phyloP scores from a whole-genome alignment of 2,329 filamentous ascomycete species.

The Apiospora arundinis region DNA sequence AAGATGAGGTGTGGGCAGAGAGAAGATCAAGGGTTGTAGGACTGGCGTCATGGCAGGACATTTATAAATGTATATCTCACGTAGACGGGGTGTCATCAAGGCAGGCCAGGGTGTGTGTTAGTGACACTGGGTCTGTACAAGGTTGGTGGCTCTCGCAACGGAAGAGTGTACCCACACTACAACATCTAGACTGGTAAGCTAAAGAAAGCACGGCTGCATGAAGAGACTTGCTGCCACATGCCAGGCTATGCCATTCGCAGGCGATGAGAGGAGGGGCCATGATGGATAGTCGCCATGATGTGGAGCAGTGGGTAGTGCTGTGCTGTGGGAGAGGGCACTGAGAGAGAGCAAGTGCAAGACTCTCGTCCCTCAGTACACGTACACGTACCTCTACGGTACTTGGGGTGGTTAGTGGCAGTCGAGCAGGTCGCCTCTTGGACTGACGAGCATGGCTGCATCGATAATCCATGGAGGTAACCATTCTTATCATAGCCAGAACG shows the following conservation, averaged over 20 bases:
- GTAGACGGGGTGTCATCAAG: slow-evolving; percentile 23
- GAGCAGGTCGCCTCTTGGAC: slow-evolving; percentile 8
- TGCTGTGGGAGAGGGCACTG: not conserved
- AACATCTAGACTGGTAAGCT: slow-evolving; percentile 16
- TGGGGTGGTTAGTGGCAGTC: not conserved
- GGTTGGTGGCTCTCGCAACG: slow-evolving; percentile 20
- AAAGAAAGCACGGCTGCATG: slow-evolving; percentile 20
- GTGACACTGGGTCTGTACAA: slow-evolving; percentile 20
- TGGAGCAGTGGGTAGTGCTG: slow-evolving; percentile 12
- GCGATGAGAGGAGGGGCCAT: not conserved
- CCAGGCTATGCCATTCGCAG: slow-evolving; percentile 16
- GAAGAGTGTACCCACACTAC: slow-evolving; percentile 19
- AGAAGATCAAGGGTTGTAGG: slow-evolving; percentile 9
- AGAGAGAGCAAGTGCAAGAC: not conserved
- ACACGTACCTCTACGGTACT: slow-evolving; percentile 14
- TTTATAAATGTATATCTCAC: slow-evolving; percentile 22
- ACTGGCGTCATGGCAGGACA: slow-evolving; percentile 22
- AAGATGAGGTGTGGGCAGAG: slow-evolving; percentile 17
- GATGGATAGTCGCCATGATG: slow-evolving; percentile 5
- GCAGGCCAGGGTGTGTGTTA: slow-evolving; percentile 22
- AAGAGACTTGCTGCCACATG: slow-evolving; percentile 22
- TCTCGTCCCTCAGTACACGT: slow-evolving; percentile 1
- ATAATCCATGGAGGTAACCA: slow-evolving; percentile 13
- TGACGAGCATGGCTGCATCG: slow-evolving; percentile 15
- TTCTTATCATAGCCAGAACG: slow-evolving; percentile 13